phyloP scores from a whole-genome alignment of 805 yeast species.

The Candida taoyuanica region DNA sequence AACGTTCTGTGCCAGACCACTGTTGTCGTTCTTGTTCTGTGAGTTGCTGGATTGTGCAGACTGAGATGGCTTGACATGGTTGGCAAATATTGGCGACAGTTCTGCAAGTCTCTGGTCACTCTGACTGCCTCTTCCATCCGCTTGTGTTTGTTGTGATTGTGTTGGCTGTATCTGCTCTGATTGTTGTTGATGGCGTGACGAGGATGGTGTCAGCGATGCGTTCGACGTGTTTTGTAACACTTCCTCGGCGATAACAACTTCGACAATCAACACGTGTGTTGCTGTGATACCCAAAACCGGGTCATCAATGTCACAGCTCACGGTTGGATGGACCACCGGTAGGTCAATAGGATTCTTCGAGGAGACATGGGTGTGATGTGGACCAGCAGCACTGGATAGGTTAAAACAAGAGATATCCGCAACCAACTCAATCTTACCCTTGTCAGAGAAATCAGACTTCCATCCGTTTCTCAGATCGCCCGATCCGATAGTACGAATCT shows the following conservation, averaged over 20 bases:
- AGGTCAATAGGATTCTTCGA: constrained; percentile 34
- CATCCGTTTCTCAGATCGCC: constrained; percentile 90
- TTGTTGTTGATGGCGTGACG: constrained; percentile 18
- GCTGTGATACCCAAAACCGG: constrained; percentile 75
- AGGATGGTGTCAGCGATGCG: constrained; percentile 30
- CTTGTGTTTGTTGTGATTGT: no score
- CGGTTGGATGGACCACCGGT: constrained; percentile 36
- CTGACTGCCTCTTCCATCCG: no score
- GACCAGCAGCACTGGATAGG: constrained; percentile 48
- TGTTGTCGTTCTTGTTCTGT: constrained; percentile 12
- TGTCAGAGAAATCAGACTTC: constrained; percentile 83
- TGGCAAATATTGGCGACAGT: constrained; percentile 39
- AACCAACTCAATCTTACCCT: constrained; percentile 75
- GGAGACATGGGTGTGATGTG: constrained; percentile 41
- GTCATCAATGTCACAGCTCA: constrained; percentile 79
- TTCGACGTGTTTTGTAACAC: constrained; percentile 40
- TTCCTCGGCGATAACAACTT: constrained; percentile 94
- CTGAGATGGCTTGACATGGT: constrained; percentile 26
- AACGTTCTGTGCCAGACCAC: constrained; percentile 6
- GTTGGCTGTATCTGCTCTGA: no score
- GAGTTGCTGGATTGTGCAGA: constrained; percentile 23
- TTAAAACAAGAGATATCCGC: constrained; percentile 63
- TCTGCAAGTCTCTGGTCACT: constrained; percentile 40
- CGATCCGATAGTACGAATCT: constrained; percentile 62
- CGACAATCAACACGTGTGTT: constrained; percentile 72